Base-by-base conservation (phyloP, 2,329 filamentous ascomycete species). In the Pseudocercospora macadamiae region DNA sequence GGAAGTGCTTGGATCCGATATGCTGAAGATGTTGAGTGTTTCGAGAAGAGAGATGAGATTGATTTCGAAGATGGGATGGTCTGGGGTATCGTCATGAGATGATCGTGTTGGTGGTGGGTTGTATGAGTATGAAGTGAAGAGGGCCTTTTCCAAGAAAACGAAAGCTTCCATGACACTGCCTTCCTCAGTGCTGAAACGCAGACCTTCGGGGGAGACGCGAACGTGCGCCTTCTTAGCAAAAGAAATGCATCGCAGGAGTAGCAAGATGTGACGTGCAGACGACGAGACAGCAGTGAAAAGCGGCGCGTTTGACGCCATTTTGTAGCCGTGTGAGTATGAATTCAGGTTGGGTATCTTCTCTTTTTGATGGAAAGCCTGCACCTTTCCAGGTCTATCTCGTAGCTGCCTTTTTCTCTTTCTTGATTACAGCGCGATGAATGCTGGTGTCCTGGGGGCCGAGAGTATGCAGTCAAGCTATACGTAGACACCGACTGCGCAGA, bases 401-500 rank as follows among this genome's bases (percentile, higher is more conserved):
- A 26, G n/a, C n/a, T n/a, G n/a, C n/a, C n/a, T n/a, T n/a, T n/a
- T n/a, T 10, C 26, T 42, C n/a, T 54, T 39, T 36, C 28, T 19
- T 14, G 45, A 36, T 21, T n/a, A 7, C 21, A 19, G 10, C 23
- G 59, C 39, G 49, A 66, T 37, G 39, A 63, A 58, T 28, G 59
- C 47, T 10, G 53, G 39, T 12, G 63, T 9, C n/a, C 45, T 58
- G 34, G 57, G 65, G 18, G 63, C 62, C 34, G 45, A 28, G 67
- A 66, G 54, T 67, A 68, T 36, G 56, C 66, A n/a, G 57, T 37
- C 16, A 62, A 25, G n/a, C 78, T 86, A 99, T 76, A 99, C 91
- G 87, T 99, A 97, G 73, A 99, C 95, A 75, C 95, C 95, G 74
- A 95, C 95, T 61, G 93, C 95, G 79, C 95, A 99, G 79, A 99